Evolutionary conservation across 768 basidiomycete genomes (phyloP).

Genomic region (Asterophora lycoperdoides): DNA sequence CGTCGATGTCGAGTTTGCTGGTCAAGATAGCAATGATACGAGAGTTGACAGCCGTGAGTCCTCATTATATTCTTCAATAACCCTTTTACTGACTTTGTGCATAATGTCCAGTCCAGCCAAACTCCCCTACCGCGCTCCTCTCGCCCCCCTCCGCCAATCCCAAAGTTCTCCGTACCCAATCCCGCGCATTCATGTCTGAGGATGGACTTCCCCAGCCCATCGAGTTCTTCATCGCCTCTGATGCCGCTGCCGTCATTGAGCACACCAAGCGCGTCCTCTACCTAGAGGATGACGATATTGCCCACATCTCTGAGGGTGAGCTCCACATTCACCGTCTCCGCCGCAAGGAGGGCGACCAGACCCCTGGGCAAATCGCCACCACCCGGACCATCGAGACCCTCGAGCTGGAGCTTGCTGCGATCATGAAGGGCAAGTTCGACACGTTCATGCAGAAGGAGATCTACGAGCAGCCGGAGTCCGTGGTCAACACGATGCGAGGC

Average conservation of each 20-base stretch:
- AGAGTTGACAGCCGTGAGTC: constrained; percentile 39
- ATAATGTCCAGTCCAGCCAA: constrained; percentile 35
- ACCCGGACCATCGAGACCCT: constrained; percentile 97
- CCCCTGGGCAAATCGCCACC: constrained; percentile 55
- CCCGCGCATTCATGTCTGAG: constrained; percentile 96
- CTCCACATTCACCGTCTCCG: constrained; percentile 98
- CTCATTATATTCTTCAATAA: background rate
- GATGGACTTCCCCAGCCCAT: constrained; percentile 98
- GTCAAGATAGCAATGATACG: constrained; percentile 51
- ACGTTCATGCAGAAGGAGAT: constrained; percentile 99
- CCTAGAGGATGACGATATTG: constrained; percentile 98
- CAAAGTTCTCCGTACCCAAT: constrained; percentile 90
- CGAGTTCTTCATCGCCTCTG: constrained; percentile 99
- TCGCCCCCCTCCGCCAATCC: constrained; percentile 60
- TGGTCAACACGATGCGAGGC: constrained; percentile 99
- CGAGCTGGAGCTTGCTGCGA: constrained; percentile 98
- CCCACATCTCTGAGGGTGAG: constrained; percentile 94
- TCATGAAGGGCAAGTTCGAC: constrained; percentile 99
- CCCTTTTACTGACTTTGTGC: constrained; percentile 4
- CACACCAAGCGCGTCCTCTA: constrained; percentile 99
- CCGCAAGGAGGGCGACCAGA: constrained; percentile 68
- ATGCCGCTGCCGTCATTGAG: constrained; percentile 93
- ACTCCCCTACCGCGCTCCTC: constrained; percentile 56
- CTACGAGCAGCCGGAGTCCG: constrained; percentile 97
- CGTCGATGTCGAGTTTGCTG: constrained; percentile 94